A percentile compares a stretch with the other conserved stretches of the same genome.
These are phyloP conservation scores for Eimeria falciformis DNA, from an alignment of 169 alveolate genomes.

Conservation along the genomic window DNA sequence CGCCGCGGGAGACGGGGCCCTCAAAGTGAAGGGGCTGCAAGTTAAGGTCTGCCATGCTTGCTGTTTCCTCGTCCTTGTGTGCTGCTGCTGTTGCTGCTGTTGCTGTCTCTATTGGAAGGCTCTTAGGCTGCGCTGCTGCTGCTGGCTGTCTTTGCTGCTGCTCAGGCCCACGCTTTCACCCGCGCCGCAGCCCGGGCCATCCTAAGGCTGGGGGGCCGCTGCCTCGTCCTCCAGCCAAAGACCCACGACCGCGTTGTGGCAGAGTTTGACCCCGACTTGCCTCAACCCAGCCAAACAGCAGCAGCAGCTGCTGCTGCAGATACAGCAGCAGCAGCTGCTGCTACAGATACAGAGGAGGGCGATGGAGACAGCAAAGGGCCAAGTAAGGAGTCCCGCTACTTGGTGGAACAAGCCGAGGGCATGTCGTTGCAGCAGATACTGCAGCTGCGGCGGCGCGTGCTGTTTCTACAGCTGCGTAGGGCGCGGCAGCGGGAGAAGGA, in stretches of 20 bases:
- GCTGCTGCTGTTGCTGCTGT: not conserved
- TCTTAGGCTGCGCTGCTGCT: not conserved
- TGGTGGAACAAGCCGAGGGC: not conserved
- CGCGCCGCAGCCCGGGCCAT: constrained; percentile 69
- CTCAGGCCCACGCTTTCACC: constrained; percentile 75
- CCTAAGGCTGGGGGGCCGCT: constrained; percentile 66
- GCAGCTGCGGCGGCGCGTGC: constrained; percentile 51
- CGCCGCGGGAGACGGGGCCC: not conserved
- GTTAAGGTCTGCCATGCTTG: not conserved
- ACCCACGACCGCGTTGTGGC: constrained; percentile 68
- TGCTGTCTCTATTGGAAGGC: not conserved
- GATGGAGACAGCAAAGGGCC: too few relatives aligned
- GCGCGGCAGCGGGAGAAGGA: not conserved
- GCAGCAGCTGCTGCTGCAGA: not conserved
- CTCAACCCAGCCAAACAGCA: too few relatives aligned
- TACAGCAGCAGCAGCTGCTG: not conserved
- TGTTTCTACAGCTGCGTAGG: constrained; percentile 31
- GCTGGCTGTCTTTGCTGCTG: not conserved
- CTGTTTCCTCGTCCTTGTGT: not conserved
- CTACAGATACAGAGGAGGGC: not conserved
- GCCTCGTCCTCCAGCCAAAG: constrained; percentile 67
- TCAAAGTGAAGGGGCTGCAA: not conserved
- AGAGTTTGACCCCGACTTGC: constrained; percentile 61
- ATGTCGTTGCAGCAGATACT: constrained; percentile 21
- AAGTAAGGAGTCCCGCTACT: not conserved